Evolutionary conservation across 768 basidiomycete species (phyloP).

Genomic region (Lactarius hengduanensis): DNA sequence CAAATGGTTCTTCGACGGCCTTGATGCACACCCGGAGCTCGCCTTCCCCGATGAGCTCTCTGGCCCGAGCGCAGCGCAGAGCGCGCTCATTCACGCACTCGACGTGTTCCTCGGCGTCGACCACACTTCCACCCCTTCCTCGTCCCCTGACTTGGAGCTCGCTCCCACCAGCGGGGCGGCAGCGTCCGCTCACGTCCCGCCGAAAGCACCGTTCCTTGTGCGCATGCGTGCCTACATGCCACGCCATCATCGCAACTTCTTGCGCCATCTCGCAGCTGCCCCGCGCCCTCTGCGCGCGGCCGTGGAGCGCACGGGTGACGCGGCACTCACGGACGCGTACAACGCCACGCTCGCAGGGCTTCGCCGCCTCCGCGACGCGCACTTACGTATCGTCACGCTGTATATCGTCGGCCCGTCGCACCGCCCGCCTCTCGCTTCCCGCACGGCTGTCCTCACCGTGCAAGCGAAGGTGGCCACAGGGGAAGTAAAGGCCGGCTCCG

Average conservation of each 20-base stretch:
- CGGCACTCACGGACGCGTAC: conserved; percentile 42
- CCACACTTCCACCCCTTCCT: conserved; percentile 37
- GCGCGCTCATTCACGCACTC: conserved; percentile 54
- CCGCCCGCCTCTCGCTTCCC: conserved; percentile 23
- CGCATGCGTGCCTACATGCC: conserved; percentile 65
- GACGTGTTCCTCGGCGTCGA: conserved; percentile 54
- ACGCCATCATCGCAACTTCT: conserved; percentile 55
- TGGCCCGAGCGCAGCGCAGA: conserved; percentile 63
- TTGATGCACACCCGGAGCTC: conserved; percentile 37
- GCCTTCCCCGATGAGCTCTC: conserved; percentile 43
- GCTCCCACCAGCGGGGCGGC: neutral
- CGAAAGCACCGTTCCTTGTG: conserved; percentile 42
- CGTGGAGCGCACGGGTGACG: conserved; percentile 35
- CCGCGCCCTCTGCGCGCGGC: conserved; percentile 49
- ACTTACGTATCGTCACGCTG: conserved; percentile 53
- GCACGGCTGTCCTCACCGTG: neutral
- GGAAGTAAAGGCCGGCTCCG: neutral
- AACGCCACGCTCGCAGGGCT: conserved; percentile 50
- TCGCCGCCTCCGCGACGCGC: conserved; percentile 55
- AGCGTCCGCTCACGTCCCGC: neutral
- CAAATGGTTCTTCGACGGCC: conserved; percentile 48
- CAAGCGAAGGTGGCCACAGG: neutral
- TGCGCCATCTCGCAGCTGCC: conserved; percentile 47
- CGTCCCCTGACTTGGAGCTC: conserved; percentile 9
- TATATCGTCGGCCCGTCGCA: conserved; percentile 56